Evolutionary conservation across 2,329 filamentous ascomycete genomes (phyloP).

Genomic region (Camptophora hylomeconis): DNA sequence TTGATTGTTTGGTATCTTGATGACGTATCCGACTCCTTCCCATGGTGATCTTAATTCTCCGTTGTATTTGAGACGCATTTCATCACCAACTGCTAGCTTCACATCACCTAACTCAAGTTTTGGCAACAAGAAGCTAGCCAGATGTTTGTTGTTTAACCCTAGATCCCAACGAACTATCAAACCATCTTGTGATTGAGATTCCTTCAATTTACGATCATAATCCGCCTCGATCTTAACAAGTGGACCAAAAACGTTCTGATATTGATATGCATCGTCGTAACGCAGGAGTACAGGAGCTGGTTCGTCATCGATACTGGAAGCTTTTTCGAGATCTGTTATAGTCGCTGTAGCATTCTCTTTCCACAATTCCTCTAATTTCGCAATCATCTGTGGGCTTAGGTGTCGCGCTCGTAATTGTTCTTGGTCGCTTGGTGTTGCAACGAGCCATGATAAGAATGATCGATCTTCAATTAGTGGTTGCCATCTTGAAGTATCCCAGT

Average conservation of each 20-base stretch:
- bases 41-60: conserved; percentile 83
- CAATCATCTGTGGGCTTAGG: conserved; percentile 85
- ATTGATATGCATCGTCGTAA: conserved; percentile 96
- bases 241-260: conserved; percentile 96
- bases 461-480: conserved; percentile 95
- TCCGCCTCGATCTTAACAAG: conserved; percentile 98
- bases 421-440: conserved; percentile 75
- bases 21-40: conserved; percentile 97
- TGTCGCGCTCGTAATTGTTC: conserved; percentile 93
- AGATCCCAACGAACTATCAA: conserved; percentile 88
- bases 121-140: conserved; percentile 87
- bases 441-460: conserved; percentile 88
- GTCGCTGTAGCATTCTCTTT: conserved; percentile 87
- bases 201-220: conserved; percentile 97
- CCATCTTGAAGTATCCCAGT: conserved; percentile 97
- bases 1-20: conserved; percentile 99
- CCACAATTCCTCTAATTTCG: conserved; percentile 95
- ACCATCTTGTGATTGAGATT: conserved; percentile 95
- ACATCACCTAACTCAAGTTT: conserved; percentile 97
- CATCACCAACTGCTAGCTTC: conserved; percentile 92
- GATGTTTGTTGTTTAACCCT: conserved; percentile 92
- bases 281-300: conserved; percentile 82
- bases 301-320: conserved; percentile 83
- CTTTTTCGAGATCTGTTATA: conserved; percentile 81
- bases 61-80: conserved; percentile 95